These are phyloP conservation scores for Trichomonas vaginalis DNA, from an alignment of 208 protist genomes.

Conservation along the genomic window DNA sequence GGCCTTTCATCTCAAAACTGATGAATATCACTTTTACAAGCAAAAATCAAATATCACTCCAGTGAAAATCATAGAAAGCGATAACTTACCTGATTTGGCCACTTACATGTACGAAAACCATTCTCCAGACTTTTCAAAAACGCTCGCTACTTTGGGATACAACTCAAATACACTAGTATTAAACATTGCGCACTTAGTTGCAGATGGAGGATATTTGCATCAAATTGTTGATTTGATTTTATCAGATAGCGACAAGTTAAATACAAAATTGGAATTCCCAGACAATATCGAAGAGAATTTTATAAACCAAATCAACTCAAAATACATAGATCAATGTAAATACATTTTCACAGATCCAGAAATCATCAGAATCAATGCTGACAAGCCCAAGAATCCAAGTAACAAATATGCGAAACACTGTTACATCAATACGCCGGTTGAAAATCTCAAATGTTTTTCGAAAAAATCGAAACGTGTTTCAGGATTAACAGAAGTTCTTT, in stretches of 20 bases:
- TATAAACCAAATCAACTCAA: not conserved
- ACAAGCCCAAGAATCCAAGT: not conserved
- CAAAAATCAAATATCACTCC: not conserved
- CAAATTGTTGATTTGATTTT: not conserved
- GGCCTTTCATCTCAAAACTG: not conserved
- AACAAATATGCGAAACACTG: not conserved
- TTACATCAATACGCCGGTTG: not conserved
- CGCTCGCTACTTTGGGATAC: not conserved
- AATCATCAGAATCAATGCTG: not conserved
- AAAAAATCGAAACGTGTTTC: not conserved
- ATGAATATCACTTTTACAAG: not conserved
- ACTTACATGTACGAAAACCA: not conserved
- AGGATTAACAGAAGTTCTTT: not conserved
- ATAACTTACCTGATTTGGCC: not conserved
- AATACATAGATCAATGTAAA: not conserved
- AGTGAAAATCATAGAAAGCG: not conserved
- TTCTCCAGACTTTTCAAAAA: not conserved
- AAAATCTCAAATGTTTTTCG: not conserved
- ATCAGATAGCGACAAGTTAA: not conserved
- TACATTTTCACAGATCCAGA: not conserved
- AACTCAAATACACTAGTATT: not conserved
- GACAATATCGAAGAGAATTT: not conserved
- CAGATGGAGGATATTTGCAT: not conserved
- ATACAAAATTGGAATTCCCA: not conserved
- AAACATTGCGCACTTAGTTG: not conserved